Conservation (phyloP, 331 rosid genomes). For the Stylosanthes scabra region DNA sequence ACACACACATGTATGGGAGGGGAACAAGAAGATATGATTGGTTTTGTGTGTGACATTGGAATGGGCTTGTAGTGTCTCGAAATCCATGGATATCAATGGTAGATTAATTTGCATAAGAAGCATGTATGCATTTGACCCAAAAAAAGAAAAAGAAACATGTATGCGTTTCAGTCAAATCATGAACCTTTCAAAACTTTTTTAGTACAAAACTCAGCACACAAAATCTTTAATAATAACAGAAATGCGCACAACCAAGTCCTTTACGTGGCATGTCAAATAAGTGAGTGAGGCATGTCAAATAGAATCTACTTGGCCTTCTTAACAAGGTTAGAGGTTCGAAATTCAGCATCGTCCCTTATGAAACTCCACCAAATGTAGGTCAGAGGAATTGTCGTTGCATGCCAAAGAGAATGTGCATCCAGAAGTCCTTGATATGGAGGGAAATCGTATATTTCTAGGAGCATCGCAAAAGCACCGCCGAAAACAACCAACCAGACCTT, state of each 20-base stretch:
- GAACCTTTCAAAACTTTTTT: neutral
- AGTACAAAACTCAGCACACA: neutral
- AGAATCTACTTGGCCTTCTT: slow-evolving; percentile 72
- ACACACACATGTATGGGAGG: too few species aligned
- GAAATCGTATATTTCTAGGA: slow-evolving; percentile 79
- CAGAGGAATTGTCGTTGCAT: slow-evolving; percentile 78
- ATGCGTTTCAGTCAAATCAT: too few species aligned
- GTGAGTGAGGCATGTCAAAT: slow-evolving; percentile 31
- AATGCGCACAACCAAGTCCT: slow-evolving; percentile 29
- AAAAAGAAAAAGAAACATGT: too few species aligned
- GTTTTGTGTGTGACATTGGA: too few species aligned
- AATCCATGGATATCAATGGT: neutral
- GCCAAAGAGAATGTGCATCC: slow-evolving; percentile 89
- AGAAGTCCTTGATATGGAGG: slow-evolving; percentile 69
- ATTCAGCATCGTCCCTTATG: slow-evolving; percentile 77
- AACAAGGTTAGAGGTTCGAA: slow-evolving; percentile 47
- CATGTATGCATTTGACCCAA: neutral
- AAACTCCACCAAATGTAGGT: slow-evolving; percentile 94
- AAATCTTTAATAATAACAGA: slow-evolving; percentile 26
- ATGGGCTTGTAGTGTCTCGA: neutral
- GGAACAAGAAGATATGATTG: too few species aligned
- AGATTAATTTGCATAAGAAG: neutral
- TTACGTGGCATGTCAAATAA: too few species aligned
- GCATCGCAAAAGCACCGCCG: slow-evolving; percentile 75
- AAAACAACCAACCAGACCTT: slow-evolving; percentile 69